phyloP scores from a whole-genome alignment of 1,284 basidiomycete genomes.

The Inonotus hispidus region DNA sequence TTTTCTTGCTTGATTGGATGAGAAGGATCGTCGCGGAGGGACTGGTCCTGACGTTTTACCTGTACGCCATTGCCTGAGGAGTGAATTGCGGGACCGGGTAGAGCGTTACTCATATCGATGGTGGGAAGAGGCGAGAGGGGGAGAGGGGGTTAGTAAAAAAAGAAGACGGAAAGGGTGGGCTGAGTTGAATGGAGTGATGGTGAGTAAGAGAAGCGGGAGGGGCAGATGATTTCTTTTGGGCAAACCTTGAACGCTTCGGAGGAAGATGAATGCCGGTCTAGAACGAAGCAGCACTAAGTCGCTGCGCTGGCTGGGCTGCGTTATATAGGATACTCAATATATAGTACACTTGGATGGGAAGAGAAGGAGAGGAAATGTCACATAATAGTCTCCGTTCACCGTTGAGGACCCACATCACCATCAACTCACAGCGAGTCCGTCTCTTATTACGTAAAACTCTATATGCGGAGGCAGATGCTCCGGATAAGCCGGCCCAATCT shows the following conservation, averaged over 20 bases:
- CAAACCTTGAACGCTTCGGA: conserved; percentile 2
- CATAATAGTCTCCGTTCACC: too few species aligned
- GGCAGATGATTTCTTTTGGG: neutral
- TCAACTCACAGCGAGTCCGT: too few species aligned
- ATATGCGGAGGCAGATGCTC: neutral
- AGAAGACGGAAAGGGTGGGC: neutral
- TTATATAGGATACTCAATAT: neutral
- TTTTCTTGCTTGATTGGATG: conserved; percentile 33
- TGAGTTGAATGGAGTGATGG: conserved; percentile 13
- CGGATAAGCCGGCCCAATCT: neutral
- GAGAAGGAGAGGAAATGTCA: neutral
- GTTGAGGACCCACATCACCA: neutral
- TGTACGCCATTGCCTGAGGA: conserved; percentile 22
- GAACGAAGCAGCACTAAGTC: neutral
- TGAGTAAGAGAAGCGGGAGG: conserved; percentile 4
- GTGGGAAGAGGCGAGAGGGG: conserved; percentile 8
- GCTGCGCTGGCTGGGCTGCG: too few species aligned
- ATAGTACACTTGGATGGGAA: neutral
- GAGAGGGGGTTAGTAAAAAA: neutral
- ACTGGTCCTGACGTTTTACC: conserved; percentile 38
- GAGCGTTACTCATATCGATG: conserved; percentile 14
- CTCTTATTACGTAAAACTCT: neutral
- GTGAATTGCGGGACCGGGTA: conserved; percentile 1
- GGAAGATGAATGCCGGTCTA: neutral
- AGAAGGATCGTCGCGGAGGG: conserved; percentile 32